Evolutionary conservation across 2,329 filamentous ascomycete species (phyloP), one percentile per base, ranked within the genome.

Genomic region (Pestalotiopsis sp.): DNA sequence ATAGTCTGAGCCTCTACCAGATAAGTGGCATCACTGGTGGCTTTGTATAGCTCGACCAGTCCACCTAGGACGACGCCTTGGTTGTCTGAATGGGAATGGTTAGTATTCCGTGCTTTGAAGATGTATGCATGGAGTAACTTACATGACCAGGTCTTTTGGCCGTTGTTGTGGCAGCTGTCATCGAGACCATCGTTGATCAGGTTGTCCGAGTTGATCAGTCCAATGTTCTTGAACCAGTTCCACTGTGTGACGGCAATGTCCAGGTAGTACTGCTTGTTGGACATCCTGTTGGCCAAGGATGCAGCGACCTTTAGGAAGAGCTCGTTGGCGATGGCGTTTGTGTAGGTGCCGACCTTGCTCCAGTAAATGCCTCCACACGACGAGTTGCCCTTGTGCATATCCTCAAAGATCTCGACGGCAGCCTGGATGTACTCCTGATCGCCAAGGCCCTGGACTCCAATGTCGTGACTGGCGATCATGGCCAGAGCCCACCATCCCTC

Each of bases 401-500:
- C 85, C 31, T 83, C 80, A 68, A 87, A 88, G 66, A 89, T 84
- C 25, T 76, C 70, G 70, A 83, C 81, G 3, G 87, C 86, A 56
- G 81, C 80, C 62, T 82, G 71, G 9, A 89, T 82, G 72, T 87
- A 89, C 39, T 77, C 77, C 2, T 71, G 45, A n/a, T 84, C 75
- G 5, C 78, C 76, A 11, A 78, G 64, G 56, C 68, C 69, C 38
- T 63, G 64, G 7, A 69, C 68, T 0, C 82, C 88, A 12, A 84
- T 77, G 74, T 89, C 87, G 71, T 82, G 87, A 1, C 83, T 79
- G 36, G 83, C 80, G 66, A 89, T 84, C 82, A 85, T 85, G 14
- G 83, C 88, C 65, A 90, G 80, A 2, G 84, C 88, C 88, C 88
- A 91, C 88, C 88, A 90, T 41, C 88, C 84, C 76, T 88, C 86